phyloP scores from a whole-genome alignment of 169 alveolate genomes.

The Eimeria mitis region DNA sequence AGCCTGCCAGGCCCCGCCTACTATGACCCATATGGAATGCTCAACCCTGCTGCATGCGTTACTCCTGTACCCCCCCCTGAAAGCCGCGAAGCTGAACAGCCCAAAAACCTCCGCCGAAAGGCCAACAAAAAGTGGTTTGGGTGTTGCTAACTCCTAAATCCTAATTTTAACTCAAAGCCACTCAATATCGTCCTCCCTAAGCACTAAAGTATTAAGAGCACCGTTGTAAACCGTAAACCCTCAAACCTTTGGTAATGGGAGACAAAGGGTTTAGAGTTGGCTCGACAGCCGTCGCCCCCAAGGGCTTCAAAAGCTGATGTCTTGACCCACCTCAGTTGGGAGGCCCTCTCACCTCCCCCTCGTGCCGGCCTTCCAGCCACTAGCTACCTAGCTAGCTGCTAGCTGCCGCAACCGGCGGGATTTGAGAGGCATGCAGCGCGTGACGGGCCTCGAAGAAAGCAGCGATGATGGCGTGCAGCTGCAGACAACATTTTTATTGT shows the following conservation, averaged over 20 bases:
- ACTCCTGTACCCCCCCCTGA: constrained; percentile 55
- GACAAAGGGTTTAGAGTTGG: background rate
- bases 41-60: constrained; percentile 81
- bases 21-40: constrained; percentile 82
- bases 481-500: constrained; percentile 41
- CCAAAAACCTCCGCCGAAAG: constrained; percentile 50
- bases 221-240: background rate
- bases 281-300: background rate
- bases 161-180: background rate
- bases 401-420: background rate
- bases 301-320: background rate
- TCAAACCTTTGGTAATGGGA: background rate
- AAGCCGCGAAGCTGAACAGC: constrained; percentile 42
- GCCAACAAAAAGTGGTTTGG: constrained; percentile 69
- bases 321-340: background rate
- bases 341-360: constrained; percentile 1
- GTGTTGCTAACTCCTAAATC: constrained; percentile 29
- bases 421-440: constrained; percentile 73
- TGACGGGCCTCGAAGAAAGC: constrained; percentile 80
- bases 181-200: background rate
- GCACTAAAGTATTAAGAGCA: background rate
- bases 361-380: background rate
- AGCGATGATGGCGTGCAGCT: constrained; percentile 80
- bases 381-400: constrained; percentile 52
- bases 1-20: constrained; percentile 74